Conservation (phyloP, 805 yeast species). For the Ogataea naganishii region DNA sequence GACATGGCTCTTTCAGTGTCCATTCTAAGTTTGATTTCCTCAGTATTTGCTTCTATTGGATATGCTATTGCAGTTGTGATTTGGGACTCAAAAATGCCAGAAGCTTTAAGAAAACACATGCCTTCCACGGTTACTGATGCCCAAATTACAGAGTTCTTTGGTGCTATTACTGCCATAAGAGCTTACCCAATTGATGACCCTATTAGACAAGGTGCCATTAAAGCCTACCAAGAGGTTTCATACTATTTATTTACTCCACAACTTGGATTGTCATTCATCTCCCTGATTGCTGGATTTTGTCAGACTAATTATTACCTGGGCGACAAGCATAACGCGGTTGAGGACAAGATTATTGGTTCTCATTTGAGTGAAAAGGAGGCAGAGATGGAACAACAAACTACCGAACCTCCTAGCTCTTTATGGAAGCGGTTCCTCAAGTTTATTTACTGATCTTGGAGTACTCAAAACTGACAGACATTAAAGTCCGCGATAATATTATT, state of each 20-base stretch:
- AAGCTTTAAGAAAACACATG: constrained; percentile 19
- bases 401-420: no score
- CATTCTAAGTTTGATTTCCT: constrained; percentile 21
- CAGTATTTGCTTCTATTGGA: constrained; percentile 28
- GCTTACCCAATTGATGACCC: constrained; percentile 17
- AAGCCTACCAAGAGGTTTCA: constrained; percentile 23
- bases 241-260: constrained; percentile 21
- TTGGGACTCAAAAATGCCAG: constrained; percentile 24
- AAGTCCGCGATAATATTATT: constrained; percentile 21
- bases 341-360: constrained; percentile 16
- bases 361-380: no score
- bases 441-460: constrained; percentile 34
- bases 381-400: no score
- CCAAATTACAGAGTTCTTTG: constrained; percentile 14
- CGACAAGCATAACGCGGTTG: constrained; percentile 27
- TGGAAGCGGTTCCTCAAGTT: no score
- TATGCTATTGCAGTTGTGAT: constrained; percentile 28
- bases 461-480: constrained; percentile 18
- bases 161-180: constrained; percentile 15
- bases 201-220: constrained; percentile 23
- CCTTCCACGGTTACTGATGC: constrained; percentile 16
- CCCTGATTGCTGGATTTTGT: constrained; percentile 22
- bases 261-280: constrained; percentile 21
- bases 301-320: constrained; percentile 28
- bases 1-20: constrained; percentile 28